Evolutionary conservation across 1,139 yeast genomes (phyloP), one percentile per base, ranked within the genome.

Genomic region (Scheffersomyces stambukii): DNA sequence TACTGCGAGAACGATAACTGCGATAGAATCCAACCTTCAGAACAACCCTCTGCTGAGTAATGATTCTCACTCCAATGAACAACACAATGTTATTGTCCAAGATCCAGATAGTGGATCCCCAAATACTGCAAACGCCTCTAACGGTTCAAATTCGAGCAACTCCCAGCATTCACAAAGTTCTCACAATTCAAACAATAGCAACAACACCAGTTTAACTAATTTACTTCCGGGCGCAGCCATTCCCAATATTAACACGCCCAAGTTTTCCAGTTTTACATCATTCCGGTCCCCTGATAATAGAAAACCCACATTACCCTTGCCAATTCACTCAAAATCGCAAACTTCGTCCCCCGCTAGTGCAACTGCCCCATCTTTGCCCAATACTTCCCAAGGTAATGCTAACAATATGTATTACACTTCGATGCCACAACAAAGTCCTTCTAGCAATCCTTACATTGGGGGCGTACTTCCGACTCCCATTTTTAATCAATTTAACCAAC

Each of bases 261-360:
- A 35, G 30, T 35, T 35, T 35, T 40, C 60, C 4, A 52, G 52
- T 24, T 50, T 40, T 30, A 43, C 60, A 17, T 54, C 67, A 21
- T 64, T 64, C 36, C 48, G 57, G 24, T 58, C 65, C 13, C 67
- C 70, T 2, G 70, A 64, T 27, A 36, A 50, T 19, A 48, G 57
- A 24, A 63, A 60, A 34, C 65, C 69, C 12, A 52, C 60, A 3
- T 49, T 67, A 29, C 72, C 71, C 8, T 37, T 64, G 16, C 71
- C 72, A 2, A 50, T 60, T 14, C 60, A 54, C 9, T 47, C 54
- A 33, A 64, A 64, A 42, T 63, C 69, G 9, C 70, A 60, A 43
- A 61, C 70, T 1, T 54, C 63, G 20, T 62, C 70, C n/a, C 74
- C 74, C 1, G 50, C 61, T 7, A 56, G 62, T 35, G 65, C 69